Conservation (phyloP, 177 flowering plant species). For the Vitis hybrid region DNA sequence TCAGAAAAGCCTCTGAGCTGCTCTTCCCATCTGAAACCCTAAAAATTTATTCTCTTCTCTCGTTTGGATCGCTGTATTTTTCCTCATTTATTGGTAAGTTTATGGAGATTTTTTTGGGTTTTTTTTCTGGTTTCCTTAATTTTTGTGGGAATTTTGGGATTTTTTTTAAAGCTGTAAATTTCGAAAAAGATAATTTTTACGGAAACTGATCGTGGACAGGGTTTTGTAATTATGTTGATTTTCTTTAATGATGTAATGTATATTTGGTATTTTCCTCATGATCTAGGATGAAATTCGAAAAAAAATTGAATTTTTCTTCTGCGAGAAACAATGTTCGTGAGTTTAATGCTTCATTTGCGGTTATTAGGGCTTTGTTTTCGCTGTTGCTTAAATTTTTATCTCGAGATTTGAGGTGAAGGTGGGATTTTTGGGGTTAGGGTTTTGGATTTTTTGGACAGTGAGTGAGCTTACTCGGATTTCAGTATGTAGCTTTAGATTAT, state of each 20-base stretch:
- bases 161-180: neutral
- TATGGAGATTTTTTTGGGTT: constrained; percentile 11
- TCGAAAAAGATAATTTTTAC: neutral
- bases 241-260: neutral
- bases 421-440: constrained; percentile 7
- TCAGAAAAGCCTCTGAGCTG: constrained; percentile 6
- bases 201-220: neutral
- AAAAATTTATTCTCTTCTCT: constrained; percentile 12
- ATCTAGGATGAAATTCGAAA: constrained; percentile 1
- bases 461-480: too few species aligned
- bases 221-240: neutral
- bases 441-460: neutral
- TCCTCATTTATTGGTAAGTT: constrained; percentile 33
- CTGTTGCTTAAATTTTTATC: neutral
- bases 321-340: neutral
- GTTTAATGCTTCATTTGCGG: neutral
- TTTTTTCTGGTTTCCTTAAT: neutral
- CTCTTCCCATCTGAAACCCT: constrained; percentile 22
- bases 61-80: constrained; percentile 11
- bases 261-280: neutral
- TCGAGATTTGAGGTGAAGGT: neutral
- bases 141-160: neutral
- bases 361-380: constrained; percentile 16
- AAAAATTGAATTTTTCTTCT: neutral
- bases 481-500: too few species aligned